Conservation (phyloP, 1,284 basidiomycete species). For the Trichosporon ovoides region DNA sequence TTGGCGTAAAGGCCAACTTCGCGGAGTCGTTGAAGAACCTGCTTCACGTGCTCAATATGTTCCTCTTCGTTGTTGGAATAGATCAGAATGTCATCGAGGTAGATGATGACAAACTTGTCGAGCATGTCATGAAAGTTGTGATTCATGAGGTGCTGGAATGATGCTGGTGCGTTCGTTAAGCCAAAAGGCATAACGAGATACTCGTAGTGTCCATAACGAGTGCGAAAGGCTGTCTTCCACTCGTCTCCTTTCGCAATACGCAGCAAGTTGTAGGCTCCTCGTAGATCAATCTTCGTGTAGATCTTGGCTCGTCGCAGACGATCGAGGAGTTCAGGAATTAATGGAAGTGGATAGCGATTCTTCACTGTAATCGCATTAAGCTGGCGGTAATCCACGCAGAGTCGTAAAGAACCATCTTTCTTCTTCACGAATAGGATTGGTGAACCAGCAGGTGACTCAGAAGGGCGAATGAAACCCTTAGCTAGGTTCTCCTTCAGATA, state of each 20-base stretch:
- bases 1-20: background rate
- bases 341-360: constrained; percentile 35
- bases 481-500: constrained; percentile 50
- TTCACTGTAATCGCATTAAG: constrained; percentile 51
- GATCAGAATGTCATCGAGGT: constrained; percentile 41
- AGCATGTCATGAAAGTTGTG: constrained; percentile 29
- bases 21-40: background rate
- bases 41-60: background rate
- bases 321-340: constrained; percentile 31
- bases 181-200: constrained; percentile 50
- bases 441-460: constrained; percentile 33
- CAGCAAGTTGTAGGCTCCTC: constrained; percentile 37
- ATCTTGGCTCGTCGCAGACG: constrained; percentile 32
- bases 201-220: constrained; percentile 47
- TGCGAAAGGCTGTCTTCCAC: constrained; percentile 47
- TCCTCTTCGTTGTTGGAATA: background rate
- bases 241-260: constrained; percentile 34
- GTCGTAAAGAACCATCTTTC: constrained; percentile 49
- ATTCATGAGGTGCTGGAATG: constrained; percentile 44
- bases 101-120: constrained; percentile 34
- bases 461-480: constrained; percentile 36
- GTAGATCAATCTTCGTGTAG: constrained; percentile 44
- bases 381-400: constrained; percentile 52
- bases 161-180: constrained; percentile 48
- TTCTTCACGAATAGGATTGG: constrained; percentile 54